Base-by-base conservation (phyloP, 2,329 filamentous ascomycete species). In the Hypoxylon sp. region DNA sequence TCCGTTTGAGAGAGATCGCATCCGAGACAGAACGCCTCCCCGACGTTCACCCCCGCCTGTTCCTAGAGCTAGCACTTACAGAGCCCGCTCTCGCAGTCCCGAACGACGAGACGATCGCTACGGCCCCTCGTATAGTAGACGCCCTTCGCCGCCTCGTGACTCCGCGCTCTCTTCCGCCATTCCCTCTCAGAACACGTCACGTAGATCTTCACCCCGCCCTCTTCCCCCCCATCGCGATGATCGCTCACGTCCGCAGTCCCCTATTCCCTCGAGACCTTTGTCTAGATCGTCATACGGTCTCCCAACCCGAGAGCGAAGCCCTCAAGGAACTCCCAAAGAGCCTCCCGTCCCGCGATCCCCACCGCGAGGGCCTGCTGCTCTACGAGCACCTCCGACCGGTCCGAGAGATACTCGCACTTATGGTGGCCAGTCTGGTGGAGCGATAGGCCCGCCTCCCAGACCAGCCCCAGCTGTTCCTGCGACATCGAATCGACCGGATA, bases 321-420 rank as follows among this genome's bases (percentile, higher is more conserved):
- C 77, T 6, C 74, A 73, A 19, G 72, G 58, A 59, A 71, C 53
- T 17, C 70, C 64, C 53, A 73, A 66, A 62, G 75, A 78, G 35
- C 50, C 76, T 37, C 53, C 72, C 33, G 67, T 66, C 29, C 75
- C 75, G 9, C 69, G 80, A 69, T 87, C 86, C 17, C 87, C 87
- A 11, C 87, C 87, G 2, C 84, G 85, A 57, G 87, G 86, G 0
- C 87, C 87, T 29, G 85, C 86, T 11, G 86, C 85, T 13, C 77
- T 87, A 17, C 81, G 86, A 67, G 82, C 80, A 11, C 84, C 85
- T 19, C 85, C 86, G 2, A 86, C 83, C 0, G 85, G 82, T 1
- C 82, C 83, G 0, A 72, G 84, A 79, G 72, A 81, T 80, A 63
- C 74, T 78, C 67, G 78, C 74, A 26, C 79, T 80, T 64, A 78